Percentiles rank a stretch among this genome's conserved stretches.
Evolutionary conservation across 805 yeast species (phyloP).

Genomic region (Suhomyces emberorum): DNA sequence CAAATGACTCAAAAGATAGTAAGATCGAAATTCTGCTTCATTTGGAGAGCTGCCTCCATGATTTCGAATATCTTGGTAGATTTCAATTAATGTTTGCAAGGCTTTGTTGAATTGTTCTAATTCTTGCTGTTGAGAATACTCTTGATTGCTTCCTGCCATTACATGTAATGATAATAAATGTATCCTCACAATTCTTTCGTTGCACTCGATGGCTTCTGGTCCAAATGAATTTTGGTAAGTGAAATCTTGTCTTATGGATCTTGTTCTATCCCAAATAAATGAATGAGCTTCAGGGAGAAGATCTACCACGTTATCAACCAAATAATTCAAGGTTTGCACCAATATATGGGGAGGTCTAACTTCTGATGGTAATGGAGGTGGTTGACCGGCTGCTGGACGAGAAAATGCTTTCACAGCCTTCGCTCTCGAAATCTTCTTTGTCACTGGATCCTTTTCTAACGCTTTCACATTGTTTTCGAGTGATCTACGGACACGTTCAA

Average conservation of each 20-base stretch:
- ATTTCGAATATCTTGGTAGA: slow-evolving; percentile 75
- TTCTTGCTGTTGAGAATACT: slow-evolving; percentile 92
- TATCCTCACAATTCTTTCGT: slow-evolving; percentile 85
- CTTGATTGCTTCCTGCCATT: slow-evolving; percentile 70
- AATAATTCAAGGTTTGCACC: slow-evolving; percentile 62
- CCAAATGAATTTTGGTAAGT: slow-evolving; percentile 93
- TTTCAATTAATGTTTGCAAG: slow-evolving; percentile 80
- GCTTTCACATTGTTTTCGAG: slow-evolving; percentile 82
- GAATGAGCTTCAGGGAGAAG: slow-evolving; percentile 82
- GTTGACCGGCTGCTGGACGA: slow-evolving; percentile 97
- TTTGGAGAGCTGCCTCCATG: slow-evolving; percentile 69
- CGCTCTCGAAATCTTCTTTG: slow-evolving; percentile 50
- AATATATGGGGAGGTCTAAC: slow-evolving; percentile 89
- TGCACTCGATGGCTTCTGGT: slow-evolving; percentile 89
- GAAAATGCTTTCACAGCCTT: slow-evolving; percentile 88
- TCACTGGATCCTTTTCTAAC: slow-evolving; percentile 63
- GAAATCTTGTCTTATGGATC: slow-evolving; percentile 95
- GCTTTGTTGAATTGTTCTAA: slow-evolving; percentile 91
- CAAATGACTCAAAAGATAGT: slow-evolving; percentile 72
- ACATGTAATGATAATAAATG: slow-evolving; percentile 79
- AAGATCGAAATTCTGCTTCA: slow-evolving; percentile 92
- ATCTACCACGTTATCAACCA: slow-evolving; percentile 60
- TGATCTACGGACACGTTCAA: slow-evolving; percentile 84
- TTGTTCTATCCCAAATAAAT: slow-evolving; percentile 94
- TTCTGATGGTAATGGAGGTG: slow-evolving; percentile 96